These are phyloP conservation scores for Syncephalastrum monosporum DNA, from an alignment of 371 early-diverging fungal genomes.

Conservation along the genomic window DNA sequence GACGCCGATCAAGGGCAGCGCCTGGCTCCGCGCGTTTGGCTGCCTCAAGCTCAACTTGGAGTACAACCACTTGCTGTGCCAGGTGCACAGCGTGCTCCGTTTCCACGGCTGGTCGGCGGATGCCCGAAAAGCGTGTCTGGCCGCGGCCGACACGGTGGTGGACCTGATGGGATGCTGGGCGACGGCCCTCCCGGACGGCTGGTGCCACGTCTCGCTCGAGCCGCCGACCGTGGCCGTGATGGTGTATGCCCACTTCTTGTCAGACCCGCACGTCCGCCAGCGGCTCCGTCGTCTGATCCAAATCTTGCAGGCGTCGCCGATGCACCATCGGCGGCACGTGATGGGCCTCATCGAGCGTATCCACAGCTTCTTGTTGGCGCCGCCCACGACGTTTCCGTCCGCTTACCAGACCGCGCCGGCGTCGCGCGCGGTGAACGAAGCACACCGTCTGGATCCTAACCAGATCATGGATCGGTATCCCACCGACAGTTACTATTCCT, in stretches of 20 bases:
- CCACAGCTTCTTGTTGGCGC: not conserved
- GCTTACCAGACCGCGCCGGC: too few species aligned
- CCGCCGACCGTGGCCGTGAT: constrained; percentile 30
- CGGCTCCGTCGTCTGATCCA: constrained; percentile 22
- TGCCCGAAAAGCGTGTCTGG: constrained; percentile 22
- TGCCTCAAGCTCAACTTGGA: constrained; percentile 46
- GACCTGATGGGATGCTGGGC: constrained; percentile 37
- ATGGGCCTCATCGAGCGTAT: constrained; percentile 22
- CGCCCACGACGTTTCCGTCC: too few species aligned
- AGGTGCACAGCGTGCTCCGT: constrained; percentile 36
- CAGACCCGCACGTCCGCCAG: constrained; percentile 7
- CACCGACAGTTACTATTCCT: too few species aligned
- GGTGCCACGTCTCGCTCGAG: constrained; percentile 50
- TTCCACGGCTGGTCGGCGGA: constrained; percentile 13
- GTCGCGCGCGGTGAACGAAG: too few species aligned
- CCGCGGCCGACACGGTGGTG: constrained; percentile 29
- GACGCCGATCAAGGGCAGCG: constrained; percentile 17
- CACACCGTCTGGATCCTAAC: too few species aligned
- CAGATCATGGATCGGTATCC: too few species aligned
- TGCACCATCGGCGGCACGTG: constrained; percentile 33
- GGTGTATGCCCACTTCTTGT: constrained; percentile 24
- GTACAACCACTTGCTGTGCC: constrained; percentile 39
- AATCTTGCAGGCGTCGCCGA: constrained; percentile 26
- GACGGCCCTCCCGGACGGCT: constrained; percentile 23
- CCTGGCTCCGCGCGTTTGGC: constrained; percentile 37